A percentile compares a stretch with the other conserved stretches of the same genome.
Conservation (phyloP, 169 alveolate genomes). For the Cyclospora cayetanensis region DNA sequence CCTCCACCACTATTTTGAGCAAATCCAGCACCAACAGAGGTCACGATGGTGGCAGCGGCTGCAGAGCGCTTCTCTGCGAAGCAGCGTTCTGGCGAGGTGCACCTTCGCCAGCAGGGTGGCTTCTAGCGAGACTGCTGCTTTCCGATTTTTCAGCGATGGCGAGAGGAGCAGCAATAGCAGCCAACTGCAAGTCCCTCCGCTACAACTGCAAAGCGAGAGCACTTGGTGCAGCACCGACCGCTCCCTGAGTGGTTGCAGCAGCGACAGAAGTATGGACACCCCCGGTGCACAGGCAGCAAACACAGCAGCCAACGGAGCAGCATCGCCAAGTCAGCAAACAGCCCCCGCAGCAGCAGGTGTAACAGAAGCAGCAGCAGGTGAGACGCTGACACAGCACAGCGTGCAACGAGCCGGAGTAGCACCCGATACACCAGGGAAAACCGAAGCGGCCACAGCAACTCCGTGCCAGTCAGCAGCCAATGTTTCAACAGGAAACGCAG, state of each 20-base stretch:
- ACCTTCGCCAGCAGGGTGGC: too few species aligned
- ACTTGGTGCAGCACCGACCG: constrained; percentile 15
- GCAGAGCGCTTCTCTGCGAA: too few species aligned
- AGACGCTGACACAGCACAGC: too few species aligned
- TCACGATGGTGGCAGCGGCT: not conserved
- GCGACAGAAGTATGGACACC: not conserved
- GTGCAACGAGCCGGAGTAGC: too few species aligned
- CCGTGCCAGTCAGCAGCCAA: not conserved
- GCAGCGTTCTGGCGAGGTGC: too few species aligned
- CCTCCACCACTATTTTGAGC: constrained; percentile 22
- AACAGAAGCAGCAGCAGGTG: not conserved
- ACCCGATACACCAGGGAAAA: too few species aligned
- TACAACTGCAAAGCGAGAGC: constrained; percentile 29
- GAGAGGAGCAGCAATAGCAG: constrained; percentile 24
- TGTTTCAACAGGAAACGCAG: not conserved
- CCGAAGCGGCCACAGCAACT: not conserved
- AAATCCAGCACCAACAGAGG: not conserved
- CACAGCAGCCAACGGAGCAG: not conserved
- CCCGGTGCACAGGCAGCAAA: not conserved
- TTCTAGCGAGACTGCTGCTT: not conserved
- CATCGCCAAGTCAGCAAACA: not conserved
- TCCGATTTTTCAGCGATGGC: not conserved
- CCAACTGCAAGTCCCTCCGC: not conserved
- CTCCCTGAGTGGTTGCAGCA: not conserved
- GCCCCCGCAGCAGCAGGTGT: not conserved